Conservation (phyloP, 23 red algal species). For the Chondrus crispus region DNA sequence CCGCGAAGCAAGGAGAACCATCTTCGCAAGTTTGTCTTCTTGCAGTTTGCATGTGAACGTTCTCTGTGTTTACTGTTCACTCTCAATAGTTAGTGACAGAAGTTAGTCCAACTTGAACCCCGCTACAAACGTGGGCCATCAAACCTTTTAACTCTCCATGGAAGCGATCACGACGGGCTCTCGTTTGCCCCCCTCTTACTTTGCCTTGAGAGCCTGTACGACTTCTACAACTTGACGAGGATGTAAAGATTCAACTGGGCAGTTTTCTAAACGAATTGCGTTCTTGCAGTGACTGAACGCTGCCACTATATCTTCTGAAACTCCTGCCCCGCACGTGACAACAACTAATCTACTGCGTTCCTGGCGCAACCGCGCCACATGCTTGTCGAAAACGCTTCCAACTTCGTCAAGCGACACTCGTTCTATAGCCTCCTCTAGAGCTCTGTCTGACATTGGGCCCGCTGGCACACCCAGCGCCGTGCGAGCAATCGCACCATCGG, state of each 20-base stretch:
- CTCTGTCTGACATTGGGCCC: conserved; percentile 22
- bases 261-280: neutral
- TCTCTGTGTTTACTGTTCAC: too few species aligned
- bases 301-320: neutral
- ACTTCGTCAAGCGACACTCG: neutral
- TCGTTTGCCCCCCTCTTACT: neutral
- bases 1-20: too few species aligned
- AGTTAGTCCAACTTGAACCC: too few species aligned
- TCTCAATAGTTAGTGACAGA: too few species aligned
- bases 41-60: too few species aligned
- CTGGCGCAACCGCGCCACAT: neutral
- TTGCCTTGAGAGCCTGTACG: neutral
- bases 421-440: conserved; percentile 2
- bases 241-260: neutral
- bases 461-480: neutral
- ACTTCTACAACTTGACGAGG: neutral
- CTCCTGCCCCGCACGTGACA: conserved; percentile 4
- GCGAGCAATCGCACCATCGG: neutral
- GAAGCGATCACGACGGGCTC: too few species aligned
- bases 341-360: neutral
- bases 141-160: too few species aligned
- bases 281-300: conserved; percentile 4
- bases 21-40: too few species aligned
- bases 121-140: too few species aligned
- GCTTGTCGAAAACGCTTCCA: neutral